Percentiles rank a stretch among this genome's conserved stretches.
Conservation (phyloP, 2,329 filamentous ascomycete species). For the Xylaria sp. region DNA sequence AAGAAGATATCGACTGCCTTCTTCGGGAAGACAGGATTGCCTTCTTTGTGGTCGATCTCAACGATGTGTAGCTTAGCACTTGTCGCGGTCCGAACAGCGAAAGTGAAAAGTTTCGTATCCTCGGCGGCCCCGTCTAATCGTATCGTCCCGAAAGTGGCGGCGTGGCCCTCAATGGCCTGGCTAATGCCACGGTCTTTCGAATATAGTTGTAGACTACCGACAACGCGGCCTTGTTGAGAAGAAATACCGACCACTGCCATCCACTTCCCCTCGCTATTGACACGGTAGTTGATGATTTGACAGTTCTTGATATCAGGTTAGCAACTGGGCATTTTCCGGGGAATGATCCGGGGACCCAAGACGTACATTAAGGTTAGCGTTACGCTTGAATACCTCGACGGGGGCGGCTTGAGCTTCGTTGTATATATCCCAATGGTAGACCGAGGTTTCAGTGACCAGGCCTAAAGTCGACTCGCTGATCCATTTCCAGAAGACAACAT, state of each 20-base stretch:
- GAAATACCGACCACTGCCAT: constrained; percentile 98
- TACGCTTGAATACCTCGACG: constrained; percentile 93
- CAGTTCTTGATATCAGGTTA: constrained; percentile 74
- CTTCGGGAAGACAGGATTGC: constrained; percentile 91
- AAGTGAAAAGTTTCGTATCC: constrained; percentile 96
- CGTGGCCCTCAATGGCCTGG: constrained; percentile 97
- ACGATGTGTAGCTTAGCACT: constrained; percentile 97
- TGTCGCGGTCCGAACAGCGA: constrained; percentile 88
- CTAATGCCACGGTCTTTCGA: constrained; percentile 96
- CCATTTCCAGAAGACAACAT: constrained; percentile 99
- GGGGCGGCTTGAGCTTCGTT: constrained; percentile 82
- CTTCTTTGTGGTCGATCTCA: constrained; percentile 92
- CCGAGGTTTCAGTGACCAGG: constrained; percentile 87
- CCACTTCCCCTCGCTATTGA: constrained; percentile 96
- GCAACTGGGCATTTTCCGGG: constrained; percentile 39
- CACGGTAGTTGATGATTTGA: constrained; percentile 99
- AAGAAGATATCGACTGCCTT: constrained; percentile 98
- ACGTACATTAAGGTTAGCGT: constrained; percentile 85
- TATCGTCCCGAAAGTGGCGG: constrained; percentile 91
- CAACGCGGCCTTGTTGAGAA: constrained; percentile 90
- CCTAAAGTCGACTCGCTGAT: constrained; percentile 89
- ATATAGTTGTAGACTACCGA: constrained; percentile 96
- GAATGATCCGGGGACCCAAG: not conserved
- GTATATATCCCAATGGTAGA: constrained; percentile 98
- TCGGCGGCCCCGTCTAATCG: constrained; percentile 87